Percentiles rank a stretch among this genome's conserved stretches.
phyloP scores from a whole-genome alignment of 768 basidiomycete species.

The Suillus subalutaceus region DNA sequence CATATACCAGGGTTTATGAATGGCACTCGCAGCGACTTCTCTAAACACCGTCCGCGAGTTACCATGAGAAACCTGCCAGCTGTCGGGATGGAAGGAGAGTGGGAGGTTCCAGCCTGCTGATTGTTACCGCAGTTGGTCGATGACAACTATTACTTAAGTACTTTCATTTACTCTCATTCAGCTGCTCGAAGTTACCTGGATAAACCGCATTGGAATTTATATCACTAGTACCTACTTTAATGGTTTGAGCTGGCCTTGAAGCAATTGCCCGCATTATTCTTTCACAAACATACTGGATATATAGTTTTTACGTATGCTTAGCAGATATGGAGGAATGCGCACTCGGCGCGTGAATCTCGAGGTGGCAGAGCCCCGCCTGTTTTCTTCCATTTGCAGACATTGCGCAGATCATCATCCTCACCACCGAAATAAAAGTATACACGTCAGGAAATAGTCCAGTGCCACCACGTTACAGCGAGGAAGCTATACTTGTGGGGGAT shows the following conservation, averaged over 20 bases:
- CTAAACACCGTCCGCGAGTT: conserved; percentile 62
- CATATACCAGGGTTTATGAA: conserved; percentile 33
- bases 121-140: background rate
- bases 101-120: conserved; percentile 76
- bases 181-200: background rate
- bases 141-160: background rate
- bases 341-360: background rate
- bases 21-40: conserved; percentile 18
- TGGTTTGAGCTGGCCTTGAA: conserved; percentile 1
- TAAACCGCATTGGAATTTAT: conserved; percentile 4
- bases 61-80: conserved; percentile 67
- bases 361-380: background rate
- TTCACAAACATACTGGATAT: background rate
- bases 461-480: background rate
- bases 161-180: background rate
- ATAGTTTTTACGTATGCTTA: background rate
- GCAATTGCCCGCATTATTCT: conserved; percentile 7
- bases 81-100: conserved; percentile 68
- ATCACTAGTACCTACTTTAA: conserved; percentile 4
- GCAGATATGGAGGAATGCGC: background rate
- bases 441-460: background rate
- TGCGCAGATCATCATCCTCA: background rate
- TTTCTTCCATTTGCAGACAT: conserved; percentile 3
- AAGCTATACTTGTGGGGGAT: background rate
- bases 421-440: background rate